Conservation (phyloP, 108 stramenopile species). For the Seminavis robusta region DNA sequence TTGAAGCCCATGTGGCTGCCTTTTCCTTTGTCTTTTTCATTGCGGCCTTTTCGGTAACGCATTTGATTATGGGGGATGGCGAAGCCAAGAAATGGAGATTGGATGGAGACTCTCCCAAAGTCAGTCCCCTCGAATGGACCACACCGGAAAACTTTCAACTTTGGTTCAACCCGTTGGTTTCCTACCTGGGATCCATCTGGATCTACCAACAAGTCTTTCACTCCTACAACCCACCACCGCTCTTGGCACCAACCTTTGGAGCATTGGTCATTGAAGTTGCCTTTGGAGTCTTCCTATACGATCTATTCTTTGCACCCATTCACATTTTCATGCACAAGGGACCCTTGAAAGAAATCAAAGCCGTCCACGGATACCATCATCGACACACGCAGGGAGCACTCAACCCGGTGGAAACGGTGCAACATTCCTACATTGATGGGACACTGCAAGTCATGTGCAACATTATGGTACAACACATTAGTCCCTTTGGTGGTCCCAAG, state of each 20-base stretch:
- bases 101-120: slow-evolving; percentile 15
- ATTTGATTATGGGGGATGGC: slow-evolving; percentile 12
- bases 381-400: background rate
- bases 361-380: slow-evolving; percentile 27
- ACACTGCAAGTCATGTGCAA: slow-evolving; percentile 42
- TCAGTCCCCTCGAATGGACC: slow-evolving; percentile 20
- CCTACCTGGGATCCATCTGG: slow-evolving; percentile 31
- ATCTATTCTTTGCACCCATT: slow-evolving; percentile 26
- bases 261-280: slow-evolving; percentile 16
- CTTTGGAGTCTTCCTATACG: slow-evolving; percentile 29
- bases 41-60: slow-evolving; percentile 3
- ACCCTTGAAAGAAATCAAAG: slow-evolving; percentile 1
- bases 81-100: slow-evolving; percentile 11
- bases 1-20: slow-evolving; percentile 25
- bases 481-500: slow-evolving; percentile 31
- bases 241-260: slow-evolving; percentile 26
- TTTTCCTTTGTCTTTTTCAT: slow-evolving; percentile 19
- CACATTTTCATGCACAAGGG: slow-evolving; percentile 25
- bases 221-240: slow-evolving; percentile 15
- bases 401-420: slow-evolving; percentile 31
- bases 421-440: slow-evolving; percentile 47
- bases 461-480: slow-evolving; percentile 36
- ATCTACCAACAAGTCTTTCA: slow-evolving; percentile 25
- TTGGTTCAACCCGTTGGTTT: slow-evolving; percentile 29
- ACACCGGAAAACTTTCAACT: slow-evolving; percentile 6